Percentiles rank a stretch among this genome's conserved stretches.
Conservation (phyloP, 192 early-diverging fungal genomes). For the Podila clonocystis region DNA sequence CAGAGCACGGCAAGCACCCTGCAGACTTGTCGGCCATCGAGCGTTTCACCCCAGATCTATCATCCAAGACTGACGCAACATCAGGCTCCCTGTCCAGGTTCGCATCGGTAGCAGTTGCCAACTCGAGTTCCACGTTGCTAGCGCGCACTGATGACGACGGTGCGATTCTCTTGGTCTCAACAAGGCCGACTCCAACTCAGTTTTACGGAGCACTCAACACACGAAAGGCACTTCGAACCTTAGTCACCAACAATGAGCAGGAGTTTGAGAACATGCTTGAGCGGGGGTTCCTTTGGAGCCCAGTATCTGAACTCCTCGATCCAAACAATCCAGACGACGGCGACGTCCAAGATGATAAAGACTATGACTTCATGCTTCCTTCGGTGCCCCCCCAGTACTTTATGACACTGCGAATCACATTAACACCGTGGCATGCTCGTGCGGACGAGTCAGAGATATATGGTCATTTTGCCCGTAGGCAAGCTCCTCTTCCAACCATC, state of each 20-base stretch:
- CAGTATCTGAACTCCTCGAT: conserved; percentile 7
- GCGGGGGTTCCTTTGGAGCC: conserved; percentile 36
- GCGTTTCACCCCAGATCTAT: background rate
- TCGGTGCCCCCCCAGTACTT: conserved; percentile 9
- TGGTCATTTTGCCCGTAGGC: conserved; percentile 2
- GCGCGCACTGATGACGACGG: background rate
- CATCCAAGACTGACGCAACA: background rate
- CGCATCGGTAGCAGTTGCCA: background rate
- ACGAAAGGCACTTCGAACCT: conserved; percentile 15
- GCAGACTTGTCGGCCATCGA: background rate
- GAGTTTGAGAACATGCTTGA: conserved; percentile 53
- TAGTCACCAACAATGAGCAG: background rate
- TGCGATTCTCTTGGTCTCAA: conserved; percentile 17
- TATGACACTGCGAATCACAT: conserved; percentile 43
- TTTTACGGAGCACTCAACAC: conserved; percentile 30
- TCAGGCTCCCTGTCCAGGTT: background rate
- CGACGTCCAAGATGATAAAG: background rate
- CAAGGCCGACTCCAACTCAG: conserved; percentile 29
- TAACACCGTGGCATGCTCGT: conserved; percentile 54
- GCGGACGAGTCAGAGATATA: conserved; percentile 54
- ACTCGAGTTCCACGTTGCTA: no score
- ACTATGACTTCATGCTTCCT: background rate
- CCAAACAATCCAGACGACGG: background rate
- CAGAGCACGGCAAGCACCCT: background rate
- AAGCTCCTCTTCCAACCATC: background rate